phyloP scores from a whole-genome alignment of 1,284 basidiomycete species.

The Waitea zeae region DNA sequence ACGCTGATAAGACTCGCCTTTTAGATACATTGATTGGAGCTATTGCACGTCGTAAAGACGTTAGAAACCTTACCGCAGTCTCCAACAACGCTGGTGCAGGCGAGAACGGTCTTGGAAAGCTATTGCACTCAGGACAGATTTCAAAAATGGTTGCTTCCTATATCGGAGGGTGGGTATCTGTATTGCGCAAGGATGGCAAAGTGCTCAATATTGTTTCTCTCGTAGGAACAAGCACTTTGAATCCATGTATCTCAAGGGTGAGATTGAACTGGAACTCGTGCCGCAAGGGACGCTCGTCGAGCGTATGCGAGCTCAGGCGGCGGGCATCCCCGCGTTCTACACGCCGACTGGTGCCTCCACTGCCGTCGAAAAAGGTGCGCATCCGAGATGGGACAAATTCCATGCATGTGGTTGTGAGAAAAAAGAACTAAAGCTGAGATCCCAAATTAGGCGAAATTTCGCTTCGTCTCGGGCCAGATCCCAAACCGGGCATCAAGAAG shows the following conservation, averaged over 20 bases:
- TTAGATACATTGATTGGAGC: conserved; percentile 85
- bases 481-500: conserved; percentile 46
- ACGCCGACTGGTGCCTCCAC: conserved; percentile 89
- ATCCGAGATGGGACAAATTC: conserved; percentile 50
- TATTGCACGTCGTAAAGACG: conserved; percentile 53
- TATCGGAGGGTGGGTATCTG: conserved; percentile 51
- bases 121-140: conserved; percentile 65
- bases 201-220: no score
- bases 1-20: no score
- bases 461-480: not conserved
- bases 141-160: conserved; percentile 80
- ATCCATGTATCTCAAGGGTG: conserved; percentile 60
- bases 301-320: conserved; percentile 80
- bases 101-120: conserved; percentile 16
- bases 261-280: conserved; percentile 75
- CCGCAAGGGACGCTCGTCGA: conserved; percentile 89
- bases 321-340: conserved; percentile 92
- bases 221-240: conserved; percentile 65
- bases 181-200: no score
- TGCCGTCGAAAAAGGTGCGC: conserved; percentile 61
- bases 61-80: conserved; percentile 51
- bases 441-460: no score
- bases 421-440: not conserved
- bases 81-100: conserved; percentile 48
- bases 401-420: not conserved